These are phyloP conservation scores for Stipa capillata DNA, from an alignment of 176 grass and related monocot species.

Conservation along the genomic window DNA sequence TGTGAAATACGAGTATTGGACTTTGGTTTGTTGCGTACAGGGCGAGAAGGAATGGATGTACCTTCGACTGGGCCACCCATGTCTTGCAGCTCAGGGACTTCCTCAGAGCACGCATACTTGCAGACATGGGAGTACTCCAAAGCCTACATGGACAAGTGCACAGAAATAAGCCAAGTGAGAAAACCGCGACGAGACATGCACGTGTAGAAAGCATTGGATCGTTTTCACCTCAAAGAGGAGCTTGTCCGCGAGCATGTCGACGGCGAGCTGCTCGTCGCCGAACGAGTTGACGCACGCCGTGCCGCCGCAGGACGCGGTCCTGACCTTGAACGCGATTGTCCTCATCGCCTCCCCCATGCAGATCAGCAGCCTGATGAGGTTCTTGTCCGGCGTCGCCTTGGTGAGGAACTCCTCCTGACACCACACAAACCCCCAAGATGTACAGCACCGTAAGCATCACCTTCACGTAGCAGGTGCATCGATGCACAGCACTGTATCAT, in stretches of 20 bases:
- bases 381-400: conserved; percentile 89
- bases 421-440: neutral
- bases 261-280: conserved; percentile 94
- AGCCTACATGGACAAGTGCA: conserved; percentile 23
- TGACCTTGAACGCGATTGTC: conserved; percentile 93
- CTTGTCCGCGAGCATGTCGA: conserved; percentile 87
- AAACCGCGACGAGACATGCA: neutral
- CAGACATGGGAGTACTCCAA: conserved; percentile 89
- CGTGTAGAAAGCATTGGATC: neutral
- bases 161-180: neutral
- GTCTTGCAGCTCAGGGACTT: conserved; percentile 90
- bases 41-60: conserved; percentile 11
- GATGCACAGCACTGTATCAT: neutral
- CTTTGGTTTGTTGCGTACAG: neutral
- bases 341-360: conserved; percentile 96
- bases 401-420: conserved; percentile 80
- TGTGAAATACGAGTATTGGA: neutral
- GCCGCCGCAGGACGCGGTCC: conserved; percentile 79
- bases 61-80: conserved; percentile 94
- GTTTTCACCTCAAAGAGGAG: conserved; percentile 65
- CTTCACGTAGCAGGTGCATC: neutral
- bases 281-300: conserved; percentile 95
- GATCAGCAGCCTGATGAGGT: conserved; percentile 75
- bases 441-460: neutral
- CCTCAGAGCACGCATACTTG: conserved; percentile 98